These are phyloP conservation scores for Diplotaxis tenuifolia DNA, from an alignment of 345 rosid genomes.

Conservation along the genomic window DNA sequence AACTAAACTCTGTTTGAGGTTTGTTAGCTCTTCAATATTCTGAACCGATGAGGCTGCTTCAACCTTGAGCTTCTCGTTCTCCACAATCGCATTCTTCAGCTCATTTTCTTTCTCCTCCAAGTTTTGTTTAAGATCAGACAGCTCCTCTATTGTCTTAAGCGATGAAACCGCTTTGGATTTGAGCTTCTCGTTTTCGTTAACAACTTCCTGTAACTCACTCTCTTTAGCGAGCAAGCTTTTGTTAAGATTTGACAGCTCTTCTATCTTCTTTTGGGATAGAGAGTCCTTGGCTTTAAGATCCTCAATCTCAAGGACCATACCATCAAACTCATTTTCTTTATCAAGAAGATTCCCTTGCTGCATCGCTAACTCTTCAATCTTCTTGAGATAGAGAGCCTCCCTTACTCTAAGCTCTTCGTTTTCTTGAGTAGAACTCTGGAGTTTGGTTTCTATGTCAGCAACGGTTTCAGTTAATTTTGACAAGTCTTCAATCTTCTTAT, in stretches of 20 bases:
- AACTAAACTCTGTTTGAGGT: constrained; percentile 32
- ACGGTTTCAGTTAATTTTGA: constrained; percentile 23
- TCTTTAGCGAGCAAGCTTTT: constrained; percentile 27
- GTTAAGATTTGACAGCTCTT: constrained; percentile 26
- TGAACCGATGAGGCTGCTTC: constrained; percentile 39
- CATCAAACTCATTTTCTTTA: constrained; percentile 44
- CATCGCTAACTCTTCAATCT: constrained; percentile 32
- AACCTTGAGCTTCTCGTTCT: constrained; percentile 32
- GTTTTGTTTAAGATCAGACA: constrained; percentile 41
- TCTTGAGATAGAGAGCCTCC: constrained; percentile 29
- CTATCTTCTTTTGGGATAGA: constrained; percentile 27
- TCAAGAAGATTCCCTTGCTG: constrained; percentile 47
- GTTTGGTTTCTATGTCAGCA: constrained; percentile 52
- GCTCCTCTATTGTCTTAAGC: constrained; percentile 59
- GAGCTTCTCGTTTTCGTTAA: constrained; percentile 22
- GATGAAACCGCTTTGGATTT: constrained; percentile 40
- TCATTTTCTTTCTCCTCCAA: constrained; percentile 35
- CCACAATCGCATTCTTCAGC: constrained; percentile 27
- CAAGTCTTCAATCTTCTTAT: constrained; percentile 26
- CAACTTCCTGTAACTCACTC: constrained; percentile 12
- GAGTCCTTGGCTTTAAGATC: constrained; percentile 27
- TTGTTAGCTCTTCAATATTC: constrained; percentile 66
- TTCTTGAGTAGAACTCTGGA: constrained; percentile 67
- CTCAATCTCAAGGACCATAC: constrained; percentile 32
- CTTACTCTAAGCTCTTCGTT: constrained; percentile 38